Percentiles rank a stretch among this genome's conserved stretches.
Conservation (phyloP, 352 stramenopile genomes). For the Sclerospora graminicola region DNA sequence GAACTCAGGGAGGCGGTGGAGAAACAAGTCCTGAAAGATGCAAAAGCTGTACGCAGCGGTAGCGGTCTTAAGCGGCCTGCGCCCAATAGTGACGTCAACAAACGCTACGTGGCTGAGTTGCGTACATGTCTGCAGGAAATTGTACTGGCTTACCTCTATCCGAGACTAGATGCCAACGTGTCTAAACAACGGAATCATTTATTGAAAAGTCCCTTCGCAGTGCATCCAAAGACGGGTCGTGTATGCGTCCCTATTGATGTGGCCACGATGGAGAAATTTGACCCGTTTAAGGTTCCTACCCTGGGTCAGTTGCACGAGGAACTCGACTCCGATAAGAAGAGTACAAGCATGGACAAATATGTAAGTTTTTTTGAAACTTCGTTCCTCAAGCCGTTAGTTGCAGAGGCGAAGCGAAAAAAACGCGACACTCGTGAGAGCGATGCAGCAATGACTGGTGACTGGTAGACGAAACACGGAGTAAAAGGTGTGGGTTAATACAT, state of each 20-base stretch:
- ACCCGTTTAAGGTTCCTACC: slow-evolving; percentile 82
- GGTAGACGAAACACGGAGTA: slow-evolving; percentile 24
- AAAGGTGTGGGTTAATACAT: not conserved
- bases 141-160: slow-evolving; percentile 95
- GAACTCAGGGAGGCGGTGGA: slow-evolving; percentile 65
- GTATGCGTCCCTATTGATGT: slow-evolving; percentile 96
- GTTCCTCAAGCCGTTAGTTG: slow-evolving; percentile 61
- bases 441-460: slow-evolving; percentile 72
- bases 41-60: slow-evolving; percentile 32
- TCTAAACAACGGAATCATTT: slow-evolving; percentile 99
- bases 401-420: slow-evolving; percentile 58
- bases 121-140: slow-evolving; percentile 91
- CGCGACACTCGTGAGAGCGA: slow-evolving; percentile 51
- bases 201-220: slow-evolving; percentile 97
- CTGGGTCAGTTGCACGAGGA: slow-evolving; percentile 74
- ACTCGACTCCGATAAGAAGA: slow-evolving; percentile 47
- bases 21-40: slow-evolving; percentile 46
- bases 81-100: slow-evolving; percentile 29
- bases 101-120: slow-evolving; percentile 53
- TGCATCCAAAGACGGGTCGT: slow-evolving; percentile 96
- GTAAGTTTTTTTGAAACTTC: slow-evolving; percentile 62
- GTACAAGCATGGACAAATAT: slow-evolving; percentile 64
- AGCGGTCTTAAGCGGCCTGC: slow-evolving; percentile 33
- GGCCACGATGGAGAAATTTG: slow-evolving; percentile 71
- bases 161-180: slow-evolving; percentile 98